Evolutionary conservation across 2,329 filamentous ascomycete species (phyloP).

Genomic region (Penicillium sumatraense): DNA sequence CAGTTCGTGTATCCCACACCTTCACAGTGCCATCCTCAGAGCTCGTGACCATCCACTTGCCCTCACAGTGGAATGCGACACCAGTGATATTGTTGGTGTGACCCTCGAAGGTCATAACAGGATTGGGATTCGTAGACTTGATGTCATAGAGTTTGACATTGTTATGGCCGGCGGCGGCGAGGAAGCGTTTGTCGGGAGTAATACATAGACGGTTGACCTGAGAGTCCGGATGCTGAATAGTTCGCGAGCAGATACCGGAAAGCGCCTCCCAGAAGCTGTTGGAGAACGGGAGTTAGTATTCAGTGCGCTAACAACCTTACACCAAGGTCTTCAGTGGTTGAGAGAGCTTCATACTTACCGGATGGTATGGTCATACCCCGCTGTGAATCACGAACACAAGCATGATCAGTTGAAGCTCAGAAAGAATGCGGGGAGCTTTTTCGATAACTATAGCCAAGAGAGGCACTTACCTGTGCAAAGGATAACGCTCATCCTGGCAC

Average conservation of each 20-base stretch:
- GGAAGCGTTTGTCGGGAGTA: slow-evolving; percentile 94
- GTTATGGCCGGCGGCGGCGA: slow-evolving; percentile 79
- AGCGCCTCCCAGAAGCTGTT: slow-evolving; percentile 95
- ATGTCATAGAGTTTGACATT: slow-evolving; percentile 98
- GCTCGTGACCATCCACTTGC: slow-evolving; percentile 99
- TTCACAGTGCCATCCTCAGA: slow-evolving; percentile 96
- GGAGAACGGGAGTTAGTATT: slow-evolving; percentile 14
- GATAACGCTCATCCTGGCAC: slow-evolving; percentile 64
- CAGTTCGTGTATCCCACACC: slow-evolving; percentile 92
- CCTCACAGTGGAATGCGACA: slow-evolving; percentile 96
- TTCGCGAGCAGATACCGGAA: slow-evolving; percentile 95
- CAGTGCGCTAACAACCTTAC: not conserved
- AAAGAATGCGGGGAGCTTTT: slow-evolving; percentile 24
- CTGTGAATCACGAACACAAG: slow-evolving; percentile 42
- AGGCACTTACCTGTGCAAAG: slow-evolving; percentile 65
- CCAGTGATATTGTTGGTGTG: slow-evolving; percentile 96
- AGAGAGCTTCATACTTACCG: slow-evolving; percentile 55
- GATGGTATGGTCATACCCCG: slow-evolving; percentile 77
- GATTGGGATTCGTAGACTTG: slow-evolving; percentile 95
- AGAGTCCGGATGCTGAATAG: slow-evolving; percentile 96
- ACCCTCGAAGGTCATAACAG: slow-evolving; percentile 90
- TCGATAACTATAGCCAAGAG: not conserved
- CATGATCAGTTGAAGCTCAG: slow-evolving; percentile 19
- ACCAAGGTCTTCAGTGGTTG: not conserved
- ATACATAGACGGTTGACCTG: slow-evolving; percentile 99